A percentile compares a stretch with the other conserved stretches of the same genome.
Evolutionary conservation across 2,329 filamentous ascomycete species (phyloP).

Genomic region (Magnaporthiopsis poae): DNA sequence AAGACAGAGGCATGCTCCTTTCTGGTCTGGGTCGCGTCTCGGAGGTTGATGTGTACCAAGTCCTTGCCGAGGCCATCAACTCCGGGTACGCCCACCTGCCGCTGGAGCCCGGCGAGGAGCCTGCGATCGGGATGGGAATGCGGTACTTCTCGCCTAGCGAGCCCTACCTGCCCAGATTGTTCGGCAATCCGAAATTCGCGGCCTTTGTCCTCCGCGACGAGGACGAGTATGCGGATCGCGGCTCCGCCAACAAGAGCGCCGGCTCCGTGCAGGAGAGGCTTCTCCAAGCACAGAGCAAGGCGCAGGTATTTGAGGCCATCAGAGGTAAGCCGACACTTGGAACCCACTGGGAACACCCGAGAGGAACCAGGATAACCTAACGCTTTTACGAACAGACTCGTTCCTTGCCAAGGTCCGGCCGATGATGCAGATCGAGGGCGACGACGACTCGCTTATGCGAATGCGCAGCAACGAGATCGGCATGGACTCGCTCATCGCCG

Average conservation of each 20-base stretch:
- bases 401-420: not conserved
- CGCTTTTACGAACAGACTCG: too few relatives aligned
- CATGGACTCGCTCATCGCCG: constrained; percentile 20
- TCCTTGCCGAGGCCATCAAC: constrained; percentile 12
- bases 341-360: too few relatives aligned
- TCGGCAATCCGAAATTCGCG: constrained; percentile 11
- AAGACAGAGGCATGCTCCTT: not conserved
- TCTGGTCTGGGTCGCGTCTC: not conserved
- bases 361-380: too few relatives aligned
- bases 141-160: constrained; percentile 8
- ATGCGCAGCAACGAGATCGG: constrained; percentile 11
- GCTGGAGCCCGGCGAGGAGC: constrained; percentile 7
- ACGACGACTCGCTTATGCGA: too few relatives aligned
- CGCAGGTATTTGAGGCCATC: too few relatives aligned
- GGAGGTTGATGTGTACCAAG: constrained; percentile 4
- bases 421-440: constrained; percentile 4
- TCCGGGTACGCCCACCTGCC: constrained; percentile 5
- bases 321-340: too few relatives aligned
- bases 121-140: constrained; percentile 11
- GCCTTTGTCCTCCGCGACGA: constrained; percentile 11
- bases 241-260: constrained; percentile 5
- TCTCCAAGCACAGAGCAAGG: too few relatives aligned
- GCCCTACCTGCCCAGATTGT: constrained; percentile 9
- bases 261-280: not conserved
- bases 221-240: constrained; percentile 6